phyloP scores from a whole-genome alignment of 495 filamentous ascomycete genomes.

The Lepidopterella palustris region DNA sequence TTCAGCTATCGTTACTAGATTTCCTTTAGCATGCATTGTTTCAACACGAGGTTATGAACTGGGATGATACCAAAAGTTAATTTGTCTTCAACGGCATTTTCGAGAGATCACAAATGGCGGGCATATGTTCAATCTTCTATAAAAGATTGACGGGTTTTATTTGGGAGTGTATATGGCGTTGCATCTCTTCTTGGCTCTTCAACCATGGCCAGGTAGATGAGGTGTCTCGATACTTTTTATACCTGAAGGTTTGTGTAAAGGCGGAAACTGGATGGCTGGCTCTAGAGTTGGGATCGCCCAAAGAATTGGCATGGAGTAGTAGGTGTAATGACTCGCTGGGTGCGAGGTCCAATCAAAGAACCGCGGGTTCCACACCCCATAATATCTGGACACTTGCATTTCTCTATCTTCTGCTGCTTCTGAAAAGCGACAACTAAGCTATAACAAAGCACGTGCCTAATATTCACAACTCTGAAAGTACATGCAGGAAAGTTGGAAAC shows the following conservation, averaged over 20 bases:
- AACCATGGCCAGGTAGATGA: constrained; percentile 7
- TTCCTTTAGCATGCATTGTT: constrained; percentile 17
- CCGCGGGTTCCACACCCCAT: too few relatives aligned
- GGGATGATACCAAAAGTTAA: constrained; percentile 43
- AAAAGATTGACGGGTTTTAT: neutral
- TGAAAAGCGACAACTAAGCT: too few relatives aligned
- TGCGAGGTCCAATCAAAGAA: too few relatives aligned
- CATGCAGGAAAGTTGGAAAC: too few relatives aligned
- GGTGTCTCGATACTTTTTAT: neutral
- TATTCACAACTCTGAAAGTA: too few relatives aligned
- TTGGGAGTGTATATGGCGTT: neutral
- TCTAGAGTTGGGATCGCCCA: too few relatives aligned
- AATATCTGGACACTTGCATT: too few relatives aligned
- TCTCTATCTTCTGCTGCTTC: too few relatives aligned
- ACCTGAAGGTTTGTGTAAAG: neutral
- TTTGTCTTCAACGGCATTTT: constrained; percentile 45
- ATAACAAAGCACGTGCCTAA: too few relatives aligned
- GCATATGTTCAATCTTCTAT: constrained; percentile 5
- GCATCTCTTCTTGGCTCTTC: constrained; percentile 2
- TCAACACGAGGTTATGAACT: constrained; percentile 37
- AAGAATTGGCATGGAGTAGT: too few relatives aligned
- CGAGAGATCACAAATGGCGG: constrained; percentile 5
- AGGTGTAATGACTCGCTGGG: too few relatives aligned
- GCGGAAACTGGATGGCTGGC: too few relatives aligned
- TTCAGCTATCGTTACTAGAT: constrained; percentile 44